Evolutionary conservation across 2,329 filamentous ascomycete genomes (phyloP).

Genomic region (Aspergillus terreus): DNA sequence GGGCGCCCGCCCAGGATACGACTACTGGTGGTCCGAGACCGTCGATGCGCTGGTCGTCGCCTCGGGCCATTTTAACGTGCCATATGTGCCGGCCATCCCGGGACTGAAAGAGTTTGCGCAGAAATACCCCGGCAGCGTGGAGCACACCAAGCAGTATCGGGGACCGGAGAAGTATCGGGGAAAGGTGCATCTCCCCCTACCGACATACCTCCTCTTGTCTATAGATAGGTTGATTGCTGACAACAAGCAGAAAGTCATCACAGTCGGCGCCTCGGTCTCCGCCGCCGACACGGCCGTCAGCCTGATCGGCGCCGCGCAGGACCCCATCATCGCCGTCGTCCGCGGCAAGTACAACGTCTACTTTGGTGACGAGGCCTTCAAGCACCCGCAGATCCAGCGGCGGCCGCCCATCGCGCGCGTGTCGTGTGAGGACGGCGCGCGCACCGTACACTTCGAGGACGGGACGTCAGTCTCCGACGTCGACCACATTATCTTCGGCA

Average conservation of each 20-base stretch:
- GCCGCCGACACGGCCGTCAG: constrained; percentile 60
- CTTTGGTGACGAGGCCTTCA: constrained; percentile 58
- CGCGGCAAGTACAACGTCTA: constrained; percentile 52
- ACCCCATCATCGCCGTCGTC: constrained; percentile 53
- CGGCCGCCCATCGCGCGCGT: constrained; percentile 26
- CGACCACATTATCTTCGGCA: constrained; percentile 64
- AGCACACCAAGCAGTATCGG: constrained; percentile 42
- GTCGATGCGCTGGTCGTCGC: constrained; percentile 62
- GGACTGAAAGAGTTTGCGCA: constrained; percentile 40
- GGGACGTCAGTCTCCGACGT: constrained; percentile 52
- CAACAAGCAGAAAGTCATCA: constrained; percentile 52
- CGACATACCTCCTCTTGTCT: no score
- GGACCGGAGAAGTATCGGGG: constrained; percentile 37
- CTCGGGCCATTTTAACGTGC: constrained; percentile 59
- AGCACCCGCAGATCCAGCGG: constrained; percentile 48
- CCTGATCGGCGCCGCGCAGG: constrained; percentile 43
- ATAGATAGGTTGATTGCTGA: not conserved
- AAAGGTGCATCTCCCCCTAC: constrained; percentile 19
- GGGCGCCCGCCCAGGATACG: constrained; percentile 24
- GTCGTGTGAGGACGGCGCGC: constrained; percentile 41
- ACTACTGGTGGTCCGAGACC: constrained; percentile 61
- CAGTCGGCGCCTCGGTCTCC: constrained; percentile 63
- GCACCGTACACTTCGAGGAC: constrained; percentile 54
- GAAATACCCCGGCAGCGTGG: constrained; percentile 35
- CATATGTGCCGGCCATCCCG: constrained; percentile 45